phyloP scores from a whole-genome alignment of 2,329 filamentous ascomycete species.

The Pseudogymnoascus sp. region DNA sequence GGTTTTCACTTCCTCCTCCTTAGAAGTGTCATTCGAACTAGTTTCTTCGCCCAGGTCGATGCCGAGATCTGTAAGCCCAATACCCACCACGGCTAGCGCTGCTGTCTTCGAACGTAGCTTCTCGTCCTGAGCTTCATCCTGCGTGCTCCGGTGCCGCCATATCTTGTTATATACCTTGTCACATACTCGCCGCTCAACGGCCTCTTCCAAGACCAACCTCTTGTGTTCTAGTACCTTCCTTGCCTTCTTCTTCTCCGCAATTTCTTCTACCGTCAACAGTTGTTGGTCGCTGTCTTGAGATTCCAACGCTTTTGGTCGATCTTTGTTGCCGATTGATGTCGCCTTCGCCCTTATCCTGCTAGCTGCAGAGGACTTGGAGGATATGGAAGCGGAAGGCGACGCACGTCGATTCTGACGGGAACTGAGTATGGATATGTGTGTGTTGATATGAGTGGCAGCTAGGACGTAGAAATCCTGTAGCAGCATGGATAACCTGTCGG shows the following conservation, averaged over 20 bases:
- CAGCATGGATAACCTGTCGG: slow-evolving; percentile 72
- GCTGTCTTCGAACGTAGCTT: slow-evolving; percentile 92
- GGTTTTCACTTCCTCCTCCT: slow-evolving; percentile 59
- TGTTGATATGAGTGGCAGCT: slow-evolving; percentile 74
- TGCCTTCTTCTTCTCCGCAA: slow-evolving; percentile 69
- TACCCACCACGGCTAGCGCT: slow-evolving; percentile 81
- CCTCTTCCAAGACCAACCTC: slow-evolving; percentile 71
- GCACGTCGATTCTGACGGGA: slow-evolving; percentile 63
- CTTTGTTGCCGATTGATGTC: slow-evolving; percentile 44
- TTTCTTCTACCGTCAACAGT: slow-evolving; percentile 84
- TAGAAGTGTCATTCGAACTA: slow-evolving; percentile 47
- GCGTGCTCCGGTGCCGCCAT: slow-evolving; percentile 82
- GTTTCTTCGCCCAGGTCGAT: slow-evolving; percentile 58
- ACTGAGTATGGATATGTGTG: slow-evolving; percentile 74
- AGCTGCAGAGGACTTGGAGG: slow-evolving; percentile 48
- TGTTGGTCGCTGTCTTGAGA: slow-evolving; percentile 51
- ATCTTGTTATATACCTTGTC: slow-evolving; percentile 81
- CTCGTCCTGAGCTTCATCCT: slow-evolving; percentile 91
- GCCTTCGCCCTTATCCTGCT: slow-evolving; percentile 50
- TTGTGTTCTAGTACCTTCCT: slow-evolving; percentile 73
- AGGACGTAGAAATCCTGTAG: slow-evolving; percentile 92
- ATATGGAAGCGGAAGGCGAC: slow-evolving; percentile 46
- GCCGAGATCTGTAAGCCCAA: slow-evolving; percentile 76
- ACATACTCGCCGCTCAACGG: slow-evolving; percentile 77
- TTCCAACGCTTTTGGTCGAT: slow-evolving; percentile 38